These are phyloP conservation scores for Pyrenula aspistea DNA, from an alignment of 495 filamentous ascomycete genomes.

Conservation along the genomic window DNA sequence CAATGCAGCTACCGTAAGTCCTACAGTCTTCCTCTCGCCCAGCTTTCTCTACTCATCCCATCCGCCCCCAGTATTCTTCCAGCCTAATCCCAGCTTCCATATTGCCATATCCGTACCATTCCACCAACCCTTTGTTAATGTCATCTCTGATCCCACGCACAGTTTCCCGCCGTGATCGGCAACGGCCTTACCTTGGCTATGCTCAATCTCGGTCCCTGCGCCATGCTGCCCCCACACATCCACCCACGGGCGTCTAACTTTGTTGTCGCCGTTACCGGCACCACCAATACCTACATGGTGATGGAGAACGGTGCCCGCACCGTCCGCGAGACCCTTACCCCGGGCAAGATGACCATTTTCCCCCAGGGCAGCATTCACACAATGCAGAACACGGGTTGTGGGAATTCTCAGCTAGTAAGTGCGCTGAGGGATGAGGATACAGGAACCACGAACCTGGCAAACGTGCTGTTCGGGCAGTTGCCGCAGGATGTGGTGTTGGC, in stretches of 20 bases:
- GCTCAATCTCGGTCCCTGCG: slow-evolving; percentile 17
- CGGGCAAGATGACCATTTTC: slow-evolving; percentile 36
- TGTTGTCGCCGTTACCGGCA: slow-evolving; percentile 25
- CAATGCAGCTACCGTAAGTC: slow-evolving; percentile 27
- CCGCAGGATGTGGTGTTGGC: neutral
- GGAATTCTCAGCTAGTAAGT: slow-evolving; percentile 1
- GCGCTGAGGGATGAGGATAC: neutral
- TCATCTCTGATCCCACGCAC: slow-evolving; percentile 9
- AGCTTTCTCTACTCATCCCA: too few species aligned
- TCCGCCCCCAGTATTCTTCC: too few species aligned
- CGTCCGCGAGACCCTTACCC: slow-evolving; percentile 16
- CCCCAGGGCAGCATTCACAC: slow-evolving; percentile 32
- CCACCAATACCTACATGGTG: slow-evolving; percentile 28
- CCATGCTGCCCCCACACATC: slow-evolving; percentile 33
- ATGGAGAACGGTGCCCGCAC: slow-evolving; percentile 22
- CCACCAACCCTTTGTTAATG: too few species aligned
- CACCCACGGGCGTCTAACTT: slow-evolving; percentile 30
- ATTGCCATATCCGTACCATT: too few species aligned
- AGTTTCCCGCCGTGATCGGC: slow-evolving; percentile 17
- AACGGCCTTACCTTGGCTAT: slow-evolving; percentile 14
- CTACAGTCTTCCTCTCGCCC: too few species aligned
- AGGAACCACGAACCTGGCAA: neutral
- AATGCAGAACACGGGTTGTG: slow-evolving; percentile 35
- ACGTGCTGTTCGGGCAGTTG: neutral
- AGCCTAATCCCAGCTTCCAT: slow-evolving; percentile 7